Base-by-base conservation (phyloP, 2,329 filamentous ascomycete genomes). In the Scolecobasidium constrictum region DNA sequence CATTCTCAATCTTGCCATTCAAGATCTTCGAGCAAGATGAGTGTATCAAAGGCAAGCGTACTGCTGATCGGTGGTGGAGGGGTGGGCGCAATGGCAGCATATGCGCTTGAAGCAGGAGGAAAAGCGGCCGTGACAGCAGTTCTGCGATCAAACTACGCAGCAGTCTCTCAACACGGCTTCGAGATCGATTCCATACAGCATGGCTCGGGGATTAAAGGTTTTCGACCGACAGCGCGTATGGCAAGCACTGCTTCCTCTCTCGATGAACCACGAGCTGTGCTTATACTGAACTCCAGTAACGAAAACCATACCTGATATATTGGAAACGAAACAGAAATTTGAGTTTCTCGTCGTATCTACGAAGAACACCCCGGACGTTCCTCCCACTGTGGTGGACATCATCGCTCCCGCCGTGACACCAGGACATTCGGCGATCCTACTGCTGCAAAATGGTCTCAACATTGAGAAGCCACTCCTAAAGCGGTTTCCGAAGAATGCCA, bases 371-470 rank as follows among this genome's bases (percentile, higher is more conserved):
- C 65, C 66, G 1, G 59, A 53, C 11, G 55, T 52, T 6, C 57
- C 61, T 1, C 73, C 76, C 0, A 62, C 59, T 0, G 56, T 72
- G 0, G 59, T 60, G 13, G 52, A 61, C 5, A 48, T 59, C 19
- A 63, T 72, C 37, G 52, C 52, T 3, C 59, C 65, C 1, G 67
- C 60, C 2, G 55, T 71, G 3, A 55, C 53, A 2, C 53, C 55
- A 6, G 50, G 60, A 38, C 58, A 67, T 16, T 78, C 74, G 0
- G 66, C 69, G 0, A 71, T 80, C 34, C 72, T 75, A 4, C 66
- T 81, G 1, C 66, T 78, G 11, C 76, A 81, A 47, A 80, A 80
- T 49, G 77, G 77, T 0, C 69, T 80, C 33, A 68, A 66, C 1
- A 77, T 78, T 46, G 77, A 81, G 52, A 64, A 71, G 7, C 68